Evolutionary conservation across 2,329 filamentous ascomycete species (phyloP).

Genomic region (Alternaria brassicicola): DNA sequence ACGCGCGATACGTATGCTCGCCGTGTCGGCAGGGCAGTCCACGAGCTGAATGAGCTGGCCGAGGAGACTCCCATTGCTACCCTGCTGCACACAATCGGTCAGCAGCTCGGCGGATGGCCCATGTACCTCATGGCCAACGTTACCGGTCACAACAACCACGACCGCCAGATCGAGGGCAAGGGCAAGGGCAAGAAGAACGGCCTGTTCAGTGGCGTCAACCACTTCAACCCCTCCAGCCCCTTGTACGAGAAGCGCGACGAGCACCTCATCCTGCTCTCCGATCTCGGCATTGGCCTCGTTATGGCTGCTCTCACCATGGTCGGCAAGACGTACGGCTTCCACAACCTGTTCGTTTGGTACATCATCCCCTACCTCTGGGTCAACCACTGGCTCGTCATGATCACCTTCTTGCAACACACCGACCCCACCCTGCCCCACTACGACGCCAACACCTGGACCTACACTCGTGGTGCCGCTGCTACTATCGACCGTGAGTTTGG

Average conservation of each 20-base stretch:
- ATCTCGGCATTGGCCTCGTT: constrained; percentile 73
- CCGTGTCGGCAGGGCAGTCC: constrained; percentile 73
- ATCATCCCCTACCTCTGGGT: constrained; percentile 95
- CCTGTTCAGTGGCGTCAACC: constrained; percentile 80
- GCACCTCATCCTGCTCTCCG: constrained; percentile 83
- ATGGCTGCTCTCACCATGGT: constrained; percentile 68
- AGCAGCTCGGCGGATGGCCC: constrained; percentile 93
- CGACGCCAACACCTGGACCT: constrained; percentile 84
- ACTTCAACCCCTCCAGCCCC: constrained; percentile 88
- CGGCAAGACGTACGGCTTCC: constrained; percentile 78
- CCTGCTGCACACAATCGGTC: constrained; percentile 72
- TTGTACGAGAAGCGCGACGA: constrained; percentile 92
- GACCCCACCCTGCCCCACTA: constrained; percentile 95
- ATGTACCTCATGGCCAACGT: constrained; percentile 91
- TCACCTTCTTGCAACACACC: constrained; percentile 97
- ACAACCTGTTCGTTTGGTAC: constrained; percentile 94
- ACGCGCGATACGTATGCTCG: constrained; percentile 81
- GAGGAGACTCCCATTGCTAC: constrained; percentile 94
- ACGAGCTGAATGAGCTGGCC: constrained; percentile 85
- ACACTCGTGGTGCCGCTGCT: constrained; percentile 87
- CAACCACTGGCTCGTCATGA: constrained; percentile 98
- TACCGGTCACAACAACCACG: constrained; percentile 94
- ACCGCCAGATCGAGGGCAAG: constrained; percentile 88
- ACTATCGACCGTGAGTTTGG: constrained; percentile 98
- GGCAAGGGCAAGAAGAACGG: constrained; percentile 93